A percentile compares a stretch with the other conserved stretches of the same genome.
Evolutionary conservation across 1,284 basidiomycete genomes (phyloP).

Genomic region (Vanrija sp.): DNA sequence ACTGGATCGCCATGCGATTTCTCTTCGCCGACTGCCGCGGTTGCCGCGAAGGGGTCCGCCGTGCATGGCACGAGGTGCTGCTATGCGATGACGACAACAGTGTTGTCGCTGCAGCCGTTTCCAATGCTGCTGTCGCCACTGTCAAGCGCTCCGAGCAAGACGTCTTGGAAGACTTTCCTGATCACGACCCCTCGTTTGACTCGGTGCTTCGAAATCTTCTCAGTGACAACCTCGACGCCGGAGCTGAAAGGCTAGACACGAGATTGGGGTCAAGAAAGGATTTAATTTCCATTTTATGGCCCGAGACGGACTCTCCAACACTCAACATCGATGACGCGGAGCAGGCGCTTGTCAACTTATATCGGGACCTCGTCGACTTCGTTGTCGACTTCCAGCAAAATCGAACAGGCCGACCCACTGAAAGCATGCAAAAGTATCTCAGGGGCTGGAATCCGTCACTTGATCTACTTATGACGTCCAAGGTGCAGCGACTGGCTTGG

Average conservation of each 20-base stretch:
- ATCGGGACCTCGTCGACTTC: neutral
- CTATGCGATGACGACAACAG: neutral
- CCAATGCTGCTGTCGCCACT: neutral
- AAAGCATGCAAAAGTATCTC: conserved; percentile 1
- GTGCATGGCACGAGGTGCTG: neutral
- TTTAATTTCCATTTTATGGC: too few species aligned
- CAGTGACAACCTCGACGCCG: neutral
- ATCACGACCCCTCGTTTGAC: neutral
- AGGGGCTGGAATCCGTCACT: neutral
- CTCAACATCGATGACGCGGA: neutral
- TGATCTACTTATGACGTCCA: neutral
- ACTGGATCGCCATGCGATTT: too few species aligned
- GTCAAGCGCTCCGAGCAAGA: neutral
- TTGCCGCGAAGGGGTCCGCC: too few species aligned
- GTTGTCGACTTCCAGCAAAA: neutral
- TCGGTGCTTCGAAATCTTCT: neutral
- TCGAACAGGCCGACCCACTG: neutral
- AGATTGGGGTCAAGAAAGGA: too few species aligned
- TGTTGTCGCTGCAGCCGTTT: neutral
- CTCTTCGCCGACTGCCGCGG: too few species aligned
- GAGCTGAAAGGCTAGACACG: neutral
- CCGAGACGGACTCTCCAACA: neutral
- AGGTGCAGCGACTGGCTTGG: neutral
- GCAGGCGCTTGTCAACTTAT: neutral
- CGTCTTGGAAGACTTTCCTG: neutral